phyloP scores from a whole-genome alignment of 1,139 yeast species.

The Schizosaccharomyces versatilis region DNA sequence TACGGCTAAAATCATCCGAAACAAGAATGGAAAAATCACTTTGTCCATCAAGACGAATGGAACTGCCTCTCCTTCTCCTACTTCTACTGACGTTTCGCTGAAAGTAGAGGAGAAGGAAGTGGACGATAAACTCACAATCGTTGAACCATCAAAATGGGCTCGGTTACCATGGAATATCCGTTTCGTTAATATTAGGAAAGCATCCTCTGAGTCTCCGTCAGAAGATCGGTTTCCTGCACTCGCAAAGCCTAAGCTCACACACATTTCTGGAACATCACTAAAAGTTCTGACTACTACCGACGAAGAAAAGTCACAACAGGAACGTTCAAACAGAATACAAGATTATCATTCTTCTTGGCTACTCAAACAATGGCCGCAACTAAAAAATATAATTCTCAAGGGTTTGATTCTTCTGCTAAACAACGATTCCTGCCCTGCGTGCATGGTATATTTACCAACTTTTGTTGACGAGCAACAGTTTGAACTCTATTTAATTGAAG shows the following conservation, averaged over 20 bases:
- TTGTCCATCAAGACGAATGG: too few species aligned
- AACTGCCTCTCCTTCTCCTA: too few species aligned
- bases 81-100: too few species aligned
- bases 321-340: not conserved
- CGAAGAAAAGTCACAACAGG: not conserved
- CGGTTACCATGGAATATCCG: slow-evolving; percentile 1
- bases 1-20: too few species aligned
- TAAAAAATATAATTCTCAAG: not conserved
- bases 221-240: not conserved
- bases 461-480: not conserved
- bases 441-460: not conserved
- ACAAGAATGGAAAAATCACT: too few species aligned
- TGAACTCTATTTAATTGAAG: not conserved
- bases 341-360: not conserved
- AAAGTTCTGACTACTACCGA: not conserved
- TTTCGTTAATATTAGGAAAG: not conserved
- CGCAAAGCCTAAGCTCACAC: not conserved
- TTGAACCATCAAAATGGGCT: not conserved
- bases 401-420: not conserved
- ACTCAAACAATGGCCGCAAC: not conserved
- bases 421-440: not conserved
- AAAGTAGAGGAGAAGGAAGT: too few species aligned
- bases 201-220: not conserved
- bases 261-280: not conserved
- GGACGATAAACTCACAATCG: too few species aligned